Percentiles rank a stretch among this genome's conserved stretches.
These are phyloP conservation scores for Saccharomyces eubayanus DNA, from an alignment of 805 yeast genomes.

Conservation along the genomic window DNA sequence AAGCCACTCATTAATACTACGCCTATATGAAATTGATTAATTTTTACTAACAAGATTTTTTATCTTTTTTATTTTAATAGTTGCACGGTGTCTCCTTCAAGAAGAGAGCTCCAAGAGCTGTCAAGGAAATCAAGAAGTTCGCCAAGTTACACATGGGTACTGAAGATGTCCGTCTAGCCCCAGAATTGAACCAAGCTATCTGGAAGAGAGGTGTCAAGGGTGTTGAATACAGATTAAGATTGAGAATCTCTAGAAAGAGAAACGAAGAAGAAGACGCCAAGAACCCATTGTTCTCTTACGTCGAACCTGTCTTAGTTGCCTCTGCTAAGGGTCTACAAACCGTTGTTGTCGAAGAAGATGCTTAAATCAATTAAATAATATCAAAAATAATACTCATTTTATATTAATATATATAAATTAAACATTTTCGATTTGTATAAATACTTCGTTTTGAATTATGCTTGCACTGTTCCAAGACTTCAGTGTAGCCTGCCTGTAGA, in stretches of 20 bases:
- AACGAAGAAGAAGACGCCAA: slow-evolving; percentile 99
- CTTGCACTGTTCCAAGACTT: slow-evolving; percentile 1
- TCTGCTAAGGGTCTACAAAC: slow-evolving; percentile 96
- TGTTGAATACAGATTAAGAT: slow-evolving; percentile 95
- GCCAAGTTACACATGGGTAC: slow-evolving; percentile 99
- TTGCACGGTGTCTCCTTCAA: slow-evolving; percentile 98
- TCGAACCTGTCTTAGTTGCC: slow-evolving; percentile 94
- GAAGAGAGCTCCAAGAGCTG: slow-evolving; percentile 99
- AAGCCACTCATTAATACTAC: not conserved
- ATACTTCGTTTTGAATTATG: not conserved
- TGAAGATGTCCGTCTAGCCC: slow-evolving; percentile 97
- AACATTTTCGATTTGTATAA: slow-evolving; percentile 4
- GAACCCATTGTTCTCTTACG: slow-evolving; percentile 95
- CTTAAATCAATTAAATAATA: slow-evolving; percentile 30
- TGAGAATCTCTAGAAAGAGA: slow-evolving; percentile 98
- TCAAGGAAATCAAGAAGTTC: slow-evolving; percentile 97
- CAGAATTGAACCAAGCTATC: slow-evolving; percentile 94
- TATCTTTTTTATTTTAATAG: slow-evolving; percentile 32
- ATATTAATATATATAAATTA: not conserved
- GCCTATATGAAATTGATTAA: not conserved
- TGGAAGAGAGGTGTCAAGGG: slow-evolving; percentile 99
- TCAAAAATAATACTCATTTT: slow-evolving; percentile 5
- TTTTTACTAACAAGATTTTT: slow-evolving; percentile 3
- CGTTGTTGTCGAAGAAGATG: slow-evolving; percentile 84
- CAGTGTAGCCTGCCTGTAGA: not conserved